Base-by-base conservation (phyloP, 2,329 filamentous ascomycete genomes). In the Pestalotiopsis sp. region DNA sequence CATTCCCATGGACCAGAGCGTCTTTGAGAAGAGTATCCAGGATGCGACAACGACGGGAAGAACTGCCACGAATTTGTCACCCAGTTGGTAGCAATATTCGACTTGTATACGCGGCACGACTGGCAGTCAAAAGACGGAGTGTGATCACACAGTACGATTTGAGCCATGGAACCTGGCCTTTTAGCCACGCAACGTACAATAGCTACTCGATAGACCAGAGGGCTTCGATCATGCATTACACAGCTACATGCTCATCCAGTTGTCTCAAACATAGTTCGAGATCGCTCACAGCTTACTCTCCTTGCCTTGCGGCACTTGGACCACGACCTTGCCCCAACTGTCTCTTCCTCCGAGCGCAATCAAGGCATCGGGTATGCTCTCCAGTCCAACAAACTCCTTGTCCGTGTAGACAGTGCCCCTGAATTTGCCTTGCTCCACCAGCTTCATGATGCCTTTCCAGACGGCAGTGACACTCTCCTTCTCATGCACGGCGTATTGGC, bases 271-370 rank as follows among this genome's bases (percentile, higher is more conserved):
- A 52, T 23, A 20, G n/a, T 2, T 52, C 14, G 23, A 27, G 20
- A 23, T 72, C 2, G 6, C 7, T 36, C 74, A 91, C 77, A 91
- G 73, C 79, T 87, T 89, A 74, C 85, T 88, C 71, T 85, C 83
- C 6, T 84, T 86, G 59, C 89, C 85, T 74, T 94, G 92, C 1
- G 92, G 90, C 57, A 98, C 85, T 81, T 93, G 93, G 23, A 98
- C 91, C 1, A 98, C 93, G 0, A 98, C 95, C 86, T 98, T 98
- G 0, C 95, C 95, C 95, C 95, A 98, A 1, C 94, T 97, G 65
- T 92, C 93, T 69, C 95, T 86, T 1, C 89, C 89, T 1, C 93
- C 95, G 67, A 98, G 81, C 2, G 92, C 92, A 75, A 91, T 85
- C 75, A 98, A 80, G 0, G 95, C 95, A 70, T 88, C 88, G 0